Base-by-base conservation (phyloP, 2,329 filamentous ascomycete species). In the Penicillium sp. region DNA sequence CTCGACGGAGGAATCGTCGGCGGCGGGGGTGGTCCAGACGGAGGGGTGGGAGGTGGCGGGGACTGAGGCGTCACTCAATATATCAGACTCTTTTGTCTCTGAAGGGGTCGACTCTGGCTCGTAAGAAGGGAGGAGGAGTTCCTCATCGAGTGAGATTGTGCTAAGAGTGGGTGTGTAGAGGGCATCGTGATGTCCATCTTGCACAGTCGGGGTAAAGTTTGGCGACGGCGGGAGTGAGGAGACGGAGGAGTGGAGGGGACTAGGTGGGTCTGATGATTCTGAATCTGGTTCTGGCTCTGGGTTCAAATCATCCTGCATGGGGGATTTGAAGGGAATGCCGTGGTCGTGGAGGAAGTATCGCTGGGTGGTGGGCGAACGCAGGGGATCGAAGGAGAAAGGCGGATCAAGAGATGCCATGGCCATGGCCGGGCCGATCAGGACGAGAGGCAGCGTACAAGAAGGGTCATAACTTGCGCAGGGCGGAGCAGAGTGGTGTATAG, bases 1-100 rank as follows among this genome's bases (percentile, higher is more conserved):
- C 58, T 86, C 84, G 33, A 95, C 81, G 10, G 88, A 88, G 9
- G 87, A 89, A 72, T 96, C 92, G 64, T 96, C 92, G 62, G 89
- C 88, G 8, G 89, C 88, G 28, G 86, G 80, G 63, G 81, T 2
- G 83, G 83, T 54, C 83, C 84, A 5, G 87, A 83, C 33, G 82
- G 78, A 11, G 16, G 82, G 81, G n/a, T 28, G 40, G 40, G 18
- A 81, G 76, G 52, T 72, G 66, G 74, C 75, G 7, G 63, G n/a
- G n/a, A n/a, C n/a, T 9, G 66, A 67, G 9, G 53, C 45, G n/a
- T 69, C 62, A 39, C 64, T 65, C 5, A 58, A 39, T 10, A 55
- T 40, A 37, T 63, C 64, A 3, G 31, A 13, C 5, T 8, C 31
- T 10, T 19, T 2, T 19, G 34, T 67, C 72, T 49, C 49, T 82